Base-by-base conservation (phyloP, 2,329 filamentous ascomycete species). In the Zymoseptoria ardabiliae region DNA sequence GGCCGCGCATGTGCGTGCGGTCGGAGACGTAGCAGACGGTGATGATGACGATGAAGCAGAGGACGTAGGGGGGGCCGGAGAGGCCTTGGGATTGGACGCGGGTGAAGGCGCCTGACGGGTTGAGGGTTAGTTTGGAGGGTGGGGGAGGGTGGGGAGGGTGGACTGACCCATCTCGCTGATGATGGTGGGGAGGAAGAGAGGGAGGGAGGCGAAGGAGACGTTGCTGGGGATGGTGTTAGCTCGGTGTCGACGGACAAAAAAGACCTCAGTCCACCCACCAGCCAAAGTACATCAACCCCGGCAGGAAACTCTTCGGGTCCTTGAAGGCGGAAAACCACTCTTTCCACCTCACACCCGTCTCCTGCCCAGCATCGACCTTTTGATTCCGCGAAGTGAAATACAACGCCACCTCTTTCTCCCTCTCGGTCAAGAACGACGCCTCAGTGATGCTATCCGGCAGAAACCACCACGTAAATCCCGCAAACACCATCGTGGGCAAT, bases 161-260 rank as follows among this genome's bases (percentile, higher is more conserved):
- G 0, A 87, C 88, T 72, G 91, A 88, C 0, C 88, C 85, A 59
- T 85, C 78, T 61, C 76, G 0, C 80, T 82, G 73, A 86, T 90
- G 9, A 88, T 87, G 84, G 91, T 88, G 57, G 76, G 73, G 5
- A 71, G 69, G 60, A 78, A 69, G 56, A 78, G 74, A 0, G 76
- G 76, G 1, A 79, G 66, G 1, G 73, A 76, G n/a, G 82, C 82
- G 71, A 85, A 89, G 52, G 84, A 85, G 60, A 88, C 84, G 70
- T 84, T 85, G 75, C 69, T 65, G 55, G 35, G n/a, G 35, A 17
- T 2, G 13, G 35, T 17, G 35, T 45, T n/a, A 45, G 35, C 28
- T 30, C 25, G 9, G 25, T 28, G 25, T 9, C 4, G 4, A 4
- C 9, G 5, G 25, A 28, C 5, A 28, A 28, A 45, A 1, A 22